These are phyloP conservation scores for Phylloporus sp. DNA, from an alignment of 768 basidiomycete genomes.

Conservation along the genomic window DNA sequence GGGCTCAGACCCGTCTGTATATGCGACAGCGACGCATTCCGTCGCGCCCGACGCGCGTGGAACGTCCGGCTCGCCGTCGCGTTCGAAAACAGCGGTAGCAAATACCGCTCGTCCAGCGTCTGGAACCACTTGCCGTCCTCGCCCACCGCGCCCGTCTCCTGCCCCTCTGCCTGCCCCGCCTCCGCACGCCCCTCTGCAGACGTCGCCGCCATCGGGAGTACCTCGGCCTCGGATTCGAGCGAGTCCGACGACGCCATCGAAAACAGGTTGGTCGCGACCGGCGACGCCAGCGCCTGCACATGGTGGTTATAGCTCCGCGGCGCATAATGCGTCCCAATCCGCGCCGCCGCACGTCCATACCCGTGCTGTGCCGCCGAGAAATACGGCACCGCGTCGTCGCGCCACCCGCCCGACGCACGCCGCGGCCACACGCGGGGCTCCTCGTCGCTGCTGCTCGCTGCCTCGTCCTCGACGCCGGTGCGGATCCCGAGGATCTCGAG, in stretches of 20 bases:
- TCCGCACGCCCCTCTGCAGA: slow-evolving; percentile 20
- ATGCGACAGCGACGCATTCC: slow-evolving; percentile 33
- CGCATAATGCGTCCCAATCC: slow-evolving; percentile 57
- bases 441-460: slow-evolving; percentile 53
- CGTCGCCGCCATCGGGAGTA: slow-evolving; percentile 69
- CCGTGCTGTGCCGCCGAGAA: slow-evolving; percentile 24
- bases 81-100: slow-evolving; percentile 90
- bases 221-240: slow-evolving; percentile 74
- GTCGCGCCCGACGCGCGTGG: slow-evolving; percentile 70
- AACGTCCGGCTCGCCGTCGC: slow-evolving; percentile 85
- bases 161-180: slow-evolving; percentile 1
- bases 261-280: slow-evolving; percentile 40
- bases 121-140: slow-evolving; percentile 97
- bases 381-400: slow-evolving; percentile 42
- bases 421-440: slow-evolving; percentile 38
- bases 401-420: slow-evolving; percentile 39
- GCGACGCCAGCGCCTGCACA: slow-evolving; percentile 21
- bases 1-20: slow-evolving; percentile 18
- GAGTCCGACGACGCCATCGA: slow-evolving; percentile 74
- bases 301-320: slow-evolving; percentile 63
- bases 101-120: slow-evolving; percentile 87
- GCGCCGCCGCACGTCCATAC: slow-evolving; percentile 34
- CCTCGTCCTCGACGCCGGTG: slow-evolving; percentile 93
- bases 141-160: slow-evolving; percentile 25
- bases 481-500: slow-evolving; percentile 94